Conservation (phyloP, 495 filamentous ascomycete genomes). For the Sordaria brevicollis region DNA sequence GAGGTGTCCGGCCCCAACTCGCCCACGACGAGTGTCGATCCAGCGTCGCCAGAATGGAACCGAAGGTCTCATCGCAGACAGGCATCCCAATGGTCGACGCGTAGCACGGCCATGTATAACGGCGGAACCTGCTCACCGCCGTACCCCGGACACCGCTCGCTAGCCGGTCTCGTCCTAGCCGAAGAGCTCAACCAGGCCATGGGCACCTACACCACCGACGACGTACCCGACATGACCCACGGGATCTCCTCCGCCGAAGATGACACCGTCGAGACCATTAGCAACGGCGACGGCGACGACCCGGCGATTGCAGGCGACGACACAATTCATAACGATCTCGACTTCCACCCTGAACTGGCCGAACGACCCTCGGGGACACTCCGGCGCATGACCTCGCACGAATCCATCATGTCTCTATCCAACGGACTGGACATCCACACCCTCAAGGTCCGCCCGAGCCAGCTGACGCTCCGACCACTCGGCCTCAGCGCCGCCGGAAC, state of each 20-base stretch:
- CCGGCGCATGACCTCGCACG: conserved; percentile 37
- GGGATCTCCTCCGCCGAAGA: conserved; percentile 10
- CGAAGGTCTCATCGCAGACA: conserved; percentile 38
- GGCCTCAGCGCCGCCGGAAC: conserved; percentile 34
- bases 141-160: not conserved
- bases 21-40: conserved; percentile 56
- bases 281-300: conserved; percentile 1
- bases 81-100: conserved; percentile 42
- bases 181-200: not conserved
- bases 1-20: conserved; percentile 60
- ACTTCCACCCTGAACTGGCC: conserved; percentile 6
- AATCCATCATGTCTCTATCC: conserved; percentile 44
- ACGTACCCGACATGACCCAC: conserved; percentile 5
- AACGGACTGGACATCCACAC: conserved; percentile 48
- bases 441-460: conserved; percentile 39
- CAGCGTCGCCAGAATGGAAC: conserved; percentile 45
- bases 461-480: conserved; percentile 35
- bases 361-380: conserved; percentile 10
- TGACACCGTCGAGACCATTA: conserved; percentile 6
- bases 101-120: conserved; percentile 25
- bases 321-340: not conserved
- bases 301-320: not conserved
- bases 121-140: conserved; percentile 1
- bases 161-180: conserved; percentile 3
- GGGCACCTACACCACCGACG: conserved; percentile 12